phyloP scores from a whole-genome alignment of 139 green algal species.

The Coccomyxa sp. region DNA sequence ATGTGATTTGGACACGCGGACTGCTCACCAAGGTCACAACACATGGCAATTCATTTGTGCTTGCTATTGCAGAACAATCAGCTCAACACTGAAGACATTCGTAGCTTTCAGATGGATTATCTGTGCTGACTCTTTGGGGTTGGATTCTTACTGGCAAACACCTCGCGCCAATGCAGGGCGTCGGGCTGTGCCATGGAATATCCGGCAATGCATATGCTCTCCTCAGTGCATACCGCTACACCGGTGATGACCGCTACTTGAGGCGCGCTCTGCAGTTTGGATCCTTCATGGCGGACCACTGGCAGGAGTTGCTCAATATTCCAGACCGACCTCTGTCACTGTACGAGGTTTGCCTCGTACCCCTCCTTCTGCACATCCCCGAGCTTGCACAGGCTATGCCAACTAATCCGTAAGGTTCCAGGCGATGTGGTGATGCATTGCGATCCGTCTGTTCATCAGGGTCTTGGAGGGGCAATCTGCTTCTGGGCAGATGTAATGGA shows the following conservation, averaged over 20 bases:
- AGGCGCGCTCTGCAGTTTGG: conserved; percentile 44
- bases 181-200: conserved; percentile 64
- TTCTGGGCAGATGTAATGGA: conserved; percentile 49
- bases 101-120: background rate
- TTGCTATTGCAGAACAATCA: no score
- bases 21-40: no score
- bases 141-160: no score
- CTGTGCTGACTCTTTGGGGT: no score
- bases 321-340: conserved; percentile 52
- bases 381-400: background rate
- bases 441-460: conserved; percentile 3
- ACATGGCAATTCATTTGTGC: no score
- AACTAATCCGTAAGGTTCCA: no score
- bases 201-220: conserved; percentile 58
- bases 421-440: background rate
- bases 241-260: conserved; percentile 32
- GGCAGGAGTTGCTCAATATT: conserved; percentile 25
- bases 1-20: no score
- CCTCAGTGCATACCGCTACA: conserved; percentile 38
- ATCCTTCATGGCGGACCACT: conserved; percentile 26
- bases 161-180: conserved; percentile 25
- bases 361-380: background rate
- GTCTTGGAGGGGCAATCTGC: conserved; percentile 37
- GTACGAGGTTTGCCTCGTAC: conserved; percentile 36
- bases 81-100: background rate